Evolutionary conservation across 768 basidiomycete species (phyloP).

Genomic region (Omphalotus guepiniiformis): DNA sequence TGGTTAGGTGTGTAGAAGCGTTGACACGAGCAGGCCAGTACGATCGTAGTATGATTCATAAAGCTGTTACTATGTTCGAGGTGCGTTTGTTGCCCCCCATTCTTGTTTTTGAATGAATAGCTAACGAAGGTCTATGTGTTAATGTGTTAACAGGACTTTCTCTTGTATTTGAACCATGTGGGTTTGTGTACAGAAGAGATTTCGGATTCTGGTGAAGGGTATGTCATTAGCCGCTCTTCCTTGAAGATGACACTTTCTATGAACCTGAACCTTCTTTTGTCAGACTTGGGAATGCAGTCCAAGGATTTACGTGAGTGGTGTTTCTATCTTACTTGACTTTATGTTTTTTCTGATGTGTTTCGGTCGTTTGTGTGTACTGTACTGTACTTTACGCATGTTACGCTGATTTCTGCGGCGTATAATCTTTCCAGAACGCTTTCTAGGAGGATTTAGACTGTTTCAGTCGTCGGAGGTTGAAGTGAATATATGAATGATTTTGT

Average conservation of each 20-base stretch:
- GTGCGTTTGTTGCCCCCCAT: conserved; percentile 34
- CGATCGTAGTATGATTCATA: conserved; percentile 59
- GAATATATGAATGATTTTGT: too few species aligned
- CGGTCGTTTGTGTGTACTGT: conserved; percentile 3
- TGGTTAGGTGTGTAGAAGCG: conserved; percentile 90
- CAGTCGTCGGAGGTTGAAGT: too few species aligned
- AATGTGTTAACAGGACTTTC: conserved; percentile 51
- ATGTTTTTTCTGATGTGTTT: not conserved
- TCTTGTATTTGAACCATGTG: conserved; percentile 83
- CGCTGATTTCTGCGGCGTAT: conserved; percentile 80
- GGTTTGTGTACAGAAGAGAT: conserved; percentile 85
- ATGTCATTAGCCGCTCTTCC: too few species aligned
- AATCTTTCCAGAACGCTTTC: conserved; percentile 66
- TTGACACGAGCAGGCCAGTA: conserved; percentile 83
- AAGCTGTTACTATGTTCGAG: conserved; percentile 87
- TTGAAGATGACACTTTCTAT: not conserved
- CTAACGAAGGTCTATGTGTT: not conserved
- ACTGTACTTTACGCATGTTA: conserved; percentile 59
- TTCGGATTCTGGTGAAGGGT: conserved; percentile 82
- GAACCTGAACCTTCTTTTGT: conserved; percentile 6
- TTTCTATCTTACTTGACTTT: not conserved
- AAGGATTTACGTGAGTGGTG: conserved; percentile 77
- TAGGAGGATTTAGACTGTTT: conserved; percentile 15
- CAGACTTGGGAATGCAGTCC: conserved; percentile 83
- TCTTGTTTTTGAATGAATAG: not conserved